These are phyloP conservation scores for Cordyceps farinosa DNA, from an alignment of 2,329 filamentous ascomycete genomes.

Conservation along the genomic window DNA sequence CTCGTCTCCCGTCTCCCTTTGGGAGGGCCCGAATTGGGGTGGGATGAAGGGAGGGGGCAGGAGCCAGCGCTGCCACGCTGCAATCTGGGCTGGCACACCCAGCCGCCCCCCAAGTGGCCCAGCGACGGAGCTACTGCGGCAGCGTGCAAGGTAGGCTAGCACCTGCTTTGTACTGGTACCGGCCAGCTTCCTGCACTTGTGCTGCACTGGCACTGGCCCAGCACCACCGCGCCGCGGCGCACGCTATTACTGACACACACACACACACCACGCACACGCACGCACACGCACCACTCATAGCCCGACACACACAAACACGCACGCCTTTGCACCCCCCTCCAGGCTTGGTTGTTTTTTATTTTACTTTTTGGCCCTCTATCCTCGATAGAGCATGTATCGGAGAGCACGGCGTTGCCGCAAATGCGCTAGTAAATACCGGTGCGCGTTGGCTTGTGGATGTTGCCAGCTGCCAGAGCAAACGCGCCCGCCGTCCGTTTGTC, in stretches of 20 bases:
- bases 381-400: neutral
- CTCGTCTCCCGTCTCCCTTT: neutral
- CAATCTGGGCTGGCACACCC: conserved; percentile 13
- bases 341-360: neutral
- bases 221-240: neutral
- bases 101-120: neutral
- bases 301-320: conserved; percentile 5
- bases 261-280: conserved; percentile 1
- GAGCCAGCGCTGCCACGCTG: conserved; percentile 15
- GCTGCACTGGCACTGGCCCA: neutral
- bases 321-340: conserved; percentile 15
- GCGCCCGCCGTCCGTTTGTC: no score
- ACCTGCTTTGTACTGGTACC: conserved; percentile 7
- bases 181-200: conserved; percentile 8
- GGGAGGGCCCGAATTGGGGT: neutral
- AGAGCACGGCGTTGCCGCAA: neutral
- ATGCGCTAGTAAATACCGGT: neutral
- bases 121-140: conserved; percentile 9
- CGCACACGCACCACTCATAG: neutral
- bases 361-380: neutral
- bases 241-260: conserved; percentile 5
- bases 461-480: neutral
- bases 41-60: neutral
- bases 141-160: conserved; percentile 5
- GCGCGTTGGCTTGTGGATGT: neutral